Base-by-base conservation (phyloP, 1,284 basidiomycete genomes). In the Lentinula novae-zelandiae region DNA sequence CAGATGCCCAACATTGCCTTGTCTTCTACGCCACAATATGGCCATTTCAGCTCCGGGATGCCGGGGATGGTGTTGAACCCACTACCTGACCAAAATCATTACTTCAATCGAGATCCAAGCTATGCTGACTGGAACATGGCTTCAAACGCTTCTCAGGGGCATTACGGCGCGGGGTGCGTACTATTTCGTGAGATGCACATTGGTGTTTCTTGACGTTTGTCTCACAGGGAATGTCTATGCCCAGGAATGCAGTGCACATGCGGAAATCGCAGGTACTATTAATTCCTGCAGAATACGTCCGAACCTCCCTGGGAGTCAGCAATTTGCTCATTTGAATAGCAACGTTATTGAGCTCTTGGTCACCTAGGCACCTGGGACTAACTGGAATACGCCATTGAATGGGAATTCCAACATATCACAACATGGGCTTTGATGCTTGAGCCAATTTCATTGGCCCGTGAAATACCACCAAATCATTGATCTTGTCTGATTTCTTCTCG, bases 231-330 rank as follows among this genome's bases (percentile, higher is more conserved):
- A 59, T 60, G 61, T 54, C 58, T 53, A 22, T 62, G 61, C 53
- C 49, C 58, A 31, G 61, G 53, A 39, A 52, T 62, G 57, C 58
- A 62, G 49, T 62, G 61, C 49, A 62, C 61, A 57, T 62, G 61
- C 50, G 61, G 61, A 62, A 62, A 59, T 44, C 57, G 57, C 57
- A 48, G 61, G 57, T 55, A 40, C 36, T 58, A 58, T 44, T 58
- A 40, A 58, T 39, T n/a, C 52, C 38, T 52, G 53, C 39, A 53
- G 51, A 50, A 34, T 34, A 31, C 31, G 27, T 33, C 39, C 54
- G 40, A 22, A 54, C 5, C 53, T 54, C 39, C 53, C 39, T 59
- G 49, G 51, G 50, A 39, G 20, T 59, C 27, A 57, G n/a, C 57
- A 17, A 52, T 44, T 20, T 22, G 40, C 36, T 27, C 38, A 22